phyloP scores from a whole-genome alignment of 495 filamentous ascomycete genomes.

The Penicillium arizonense region DNA sequence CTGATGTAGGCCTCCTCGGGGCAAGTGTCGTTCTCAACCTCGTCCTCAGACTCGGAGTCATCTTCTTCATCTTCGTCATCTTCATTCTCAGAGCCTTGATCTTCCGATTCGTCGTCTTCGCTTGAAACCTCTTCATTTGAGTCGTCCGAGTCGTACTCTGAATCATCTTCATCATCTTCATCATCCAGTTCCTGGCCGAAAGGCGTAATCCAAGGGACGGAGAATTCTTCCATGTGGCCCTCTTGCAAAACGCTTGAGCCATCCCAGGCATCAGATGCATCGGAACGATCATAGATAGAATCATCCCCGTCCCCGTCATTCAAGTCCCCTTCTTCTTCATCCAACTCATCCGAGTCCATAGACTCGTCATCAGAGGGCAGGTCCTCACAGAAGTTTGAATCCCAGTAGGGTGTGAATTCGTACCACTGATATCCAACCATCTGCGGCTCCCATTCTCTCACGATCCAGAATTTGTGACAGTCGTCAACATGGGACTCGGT shows the following conservation, averaged over 20 bases:
- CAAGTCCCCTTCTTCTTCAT: too few species aligned
- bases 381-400: not conserved
- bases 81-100: constrained; percentile 2
- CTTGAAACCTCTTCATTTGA: not conserved
- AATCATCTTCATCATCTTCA: constrained; percentile 12
- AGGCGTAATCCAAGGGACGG: too few species aligned
- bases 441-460: not conserved
- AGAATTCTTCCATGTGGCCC: too few species aligned
- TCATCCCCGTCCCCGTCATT: not conserved
- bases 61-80: too few species aligned
- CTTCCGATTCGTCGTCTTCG: too few species aligned
- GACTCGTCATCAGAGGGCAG: constrained; percentile 4
- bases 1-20: too few species aligned
- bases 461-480: constrained; percentile 11
- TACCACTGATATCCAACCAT: not conserved
- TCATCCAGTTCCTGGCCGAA: not conserved
- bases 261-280: too few species aligned
- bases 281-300: too few species aligned
- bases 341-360: constrained; percentile 8
- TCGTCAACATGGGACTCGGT: constrained; percentile 2
- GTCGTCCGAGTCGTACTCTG: not conserved
- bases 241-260: too few species aligned
- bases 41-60: too few species aligned
- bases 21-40: too few species aligned
- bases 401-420: constrained; percentile 10